Conservation (phyloP, 306 rosid genomes). For the Cucumis sativus region Cucumber_9930_V3 NC_026661.2:19353001-19353500, state of each 20-base stretch:
- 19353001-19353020: neutral
- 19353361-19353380: conserved; percentile 79
- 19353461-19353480: conserved; percentile 83
- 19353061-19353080: neutral
- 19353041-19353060: neutral
- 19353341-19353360: conserved; percentile 91
- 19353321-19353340: conserved; percentile 83
- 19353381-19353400: conserved; percentile 96
- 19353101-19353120: neutral
- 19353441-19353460: conserved; percentile 89
- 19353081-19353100: neutral
- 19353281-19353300: conserved; percentile 95
- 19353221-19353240: neutral
- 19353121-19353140: neutral
- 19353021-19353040: neutral
- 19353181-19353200: neutral
- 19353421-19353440: conserved; percentile 53
- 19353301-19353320: conserved; percentile 96
- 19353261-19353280: conserved; percentile 66
- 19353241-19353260: conserved; percentile 14
- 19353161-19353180: neutral
- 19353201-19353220: neutral
- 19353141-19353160: neutral
- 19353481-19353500: conserved; percentile 68
- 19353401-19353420: conserved; percentile 67